Evolutionary conservation across 1,284 basidiomycete genomes (phyloP), one percentile per base, ranked within the genome.

Genomic region (Puccinia horiana): DNA sequence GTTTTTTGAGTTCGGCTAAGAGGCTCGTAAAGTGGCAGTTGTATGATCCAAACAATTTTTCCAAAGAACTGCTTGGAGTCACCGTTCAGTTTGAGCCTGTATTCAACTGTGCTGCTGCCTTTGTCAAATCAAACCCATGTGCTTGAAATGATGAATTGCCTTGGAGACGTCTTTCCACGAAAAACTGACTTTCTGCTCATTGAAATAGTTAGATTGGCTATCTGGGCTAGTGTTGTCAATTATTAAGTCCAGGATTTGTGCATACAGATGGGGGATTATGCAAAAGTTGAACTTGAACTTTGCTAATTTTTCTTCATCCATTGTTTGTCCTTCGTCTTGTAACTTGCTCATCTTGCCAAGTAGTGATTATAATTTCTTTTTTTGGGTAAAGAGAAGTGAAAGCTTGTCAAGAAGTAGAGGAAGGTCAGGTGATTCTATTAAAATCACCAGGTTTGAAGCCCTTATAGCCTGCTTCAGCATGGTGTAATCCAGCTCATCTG

Each of bases 61-160:
- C 74, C 54, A 76, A 76, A 76, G 26, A 23, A 76, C 20, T 12
- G 35, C 29, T 14, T 58, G 26, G 9, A n/a, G 35, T 4, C 23
- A 23, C n/a, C n/a, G 14, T 14, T 8, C 26, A 29, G 35, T 26
- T 29, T 14, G n/a, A n/a, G n/a, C n/a, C 8, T 35, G 44, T 76
- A 76, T 76, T 76, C 74, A 61, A 76, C 63, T 20, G 49, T 18
- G 35, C 74, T 76, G 29, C 54, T 76, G 40, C 74, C 74, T 26
- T 76, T 76, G 26, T 61, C 74, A 76, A 76, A 37, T 40, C 14
- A 76, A 40, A 6, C 52, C 74, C 1, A 37, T 5, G 49, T 76
- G 20, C 32, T 56, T 76, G 52, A 58, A 76, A 3, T 58, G 49
- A 1, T 61, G 54, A 2, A 76, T 76, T 26, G 29, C 49, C 2